Conservation (phyloP, 2,329 filamentous ascomycete genomes). For the Ciborinia camelliae region DNA sequence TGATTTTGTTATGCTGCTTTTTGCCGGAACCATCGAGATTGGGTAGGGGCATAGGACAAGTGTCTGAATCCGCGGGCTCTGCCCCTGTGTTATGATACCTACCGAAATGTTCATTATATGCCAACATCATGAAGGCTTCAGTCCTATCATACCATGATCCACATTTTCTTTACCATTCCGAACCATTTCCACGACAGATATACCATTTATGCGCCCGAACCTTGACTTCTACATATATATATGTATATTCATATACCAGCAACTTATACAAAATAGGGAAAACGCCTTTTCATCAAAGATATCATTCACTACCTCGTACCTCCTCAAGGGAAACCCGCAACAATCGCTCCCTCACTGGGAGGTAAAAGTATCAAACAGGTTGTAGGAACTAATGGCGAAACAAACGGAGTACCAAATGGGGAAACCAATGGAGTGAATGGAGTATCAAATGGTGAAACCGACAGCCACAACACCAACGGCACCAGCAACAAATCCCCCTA, state of each 20-base stretch:
- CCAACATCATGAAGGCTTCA: not conserved
- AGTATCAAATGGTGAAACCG: constrained; percentile 27
- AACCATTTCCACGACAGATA: not conserved
- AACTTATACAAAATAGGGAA: constrained; percentile 40
- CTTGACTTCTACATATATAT: not conserved
- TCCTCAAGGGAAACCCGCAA: constrained; percentile 63
- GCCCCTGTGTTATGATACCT: not conserved
- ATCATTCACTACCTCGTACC: constrained; percentile 91
- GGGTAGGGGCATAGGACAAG: constrained; percentile 7
- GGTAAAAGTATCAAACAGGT: constrained; percentile 35
- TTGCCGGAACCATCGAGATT: not conserved
- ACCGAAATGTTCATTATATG: too few species aligned
- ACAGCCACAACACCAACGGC: constrained; percentile 22
- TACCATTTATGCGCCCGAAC: not conserved
- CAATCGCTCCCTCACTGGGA: constrained; percentile 72
- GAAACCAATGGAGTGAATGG: constrained; percentile 33
- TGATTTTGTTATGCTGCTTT: not conserved
- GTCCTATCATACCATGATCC: not conserved
- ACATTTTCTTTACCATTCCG: not conserved
- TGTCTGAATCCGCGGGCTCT: not conserved
- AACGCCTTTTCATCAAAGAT: constrained; percentile 96
- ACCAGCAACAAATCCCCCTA: constrained; percentile 44
- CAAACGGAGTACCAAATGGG: constrained; percentile 24
- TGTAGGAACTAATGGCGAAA: constrained; percentile 34
- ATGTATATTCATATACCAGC: not conserved